Base-by-base conservation (phyloP, 176 grass and related monocot species). In the Avena sativa region DNA sequence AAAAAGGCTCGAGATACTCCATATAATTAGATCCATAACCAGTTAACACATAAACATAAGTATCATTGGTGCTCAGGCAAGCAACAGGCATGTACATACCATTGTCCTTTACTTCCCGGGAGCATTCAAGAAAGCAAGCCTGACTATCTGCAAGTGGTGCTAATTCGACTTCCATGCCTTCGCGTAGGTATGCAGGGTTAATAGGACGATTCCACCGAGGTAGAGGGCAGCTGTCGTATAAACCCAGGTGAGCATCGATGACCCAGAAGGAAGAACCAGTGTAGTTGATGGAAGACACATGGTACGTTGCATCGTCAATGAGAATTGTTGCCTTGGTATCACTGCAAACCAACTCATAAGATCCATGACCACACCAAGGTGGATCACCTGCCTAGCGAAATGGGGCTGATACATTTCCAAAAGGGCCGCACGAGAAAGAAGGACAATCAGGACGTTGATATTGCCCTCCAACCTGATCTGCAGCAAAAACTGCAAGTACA, bases 131-230 rank as follows among this genome's bases (percentile, higher is more conserved):
- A 46, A 71, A 71, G 3, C 0, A 6, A 71, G 68, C 68, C 3
- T 2, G 3, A 44, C 9, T 71, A 0, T 1, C 0, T 21, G 0
- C 26, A 12, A n/a, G 3, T 1, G 36, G 19, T 0, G 3, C 36
- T 17, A 71, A 71, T 44, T n/a, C 34, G 32, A 38, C 26, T 14
- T 30, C 65, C 32, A 65, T 30, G 36, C 4, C 1, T 7, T 36
- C 14, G 8, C 10, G 9, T 19, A 15, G 8, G 4, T 21, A 55
- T n/a, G n/a, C n/a, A n/a, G n/a, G n/a, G n/a, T n/a, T n/a, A 14
- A 4, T 14, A 56, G 14, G 4, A 19, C 20, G 20, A 25, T 7
- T 75, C 72, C 46, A 79, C 13, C 15, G 34, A 23, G 90, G 86
- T 38, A 91, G 77, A 36, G 6, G 38, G 56, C 84, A 91, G 0